These are phyloP conservation scores for Rhododendron simsii DNA, from an alignment of 148 eudicot species.

Conservation along the genomic window DNA sequence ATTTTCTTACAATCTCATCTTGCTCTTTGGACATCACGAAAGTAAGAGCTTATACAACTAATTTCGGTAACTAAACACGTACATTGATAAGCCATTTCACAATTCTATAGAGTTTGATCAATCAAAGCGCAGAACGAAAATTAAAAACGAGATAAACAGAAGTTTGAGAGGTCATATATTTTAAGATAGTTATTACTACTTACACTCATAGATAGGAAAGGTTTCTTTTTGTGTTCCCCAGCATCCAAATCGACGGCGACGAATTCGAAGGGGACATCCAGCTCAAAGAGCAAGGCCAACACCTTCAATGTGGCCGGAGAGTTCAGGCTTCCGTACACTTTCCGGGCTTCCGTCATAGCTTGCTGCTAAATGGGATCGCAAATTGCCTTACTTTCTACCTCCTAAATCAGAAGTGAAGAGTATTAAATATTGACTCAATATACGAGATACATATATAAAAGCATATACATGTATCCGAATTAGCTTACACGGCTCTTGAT, in stretches of 20 bases:
- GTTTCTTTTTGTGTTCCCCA: constrained; percentile 24
- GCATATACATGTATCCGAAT: too few relatives aligned
- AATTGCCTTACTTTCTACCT: background rate
- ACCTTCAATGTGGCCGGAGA: constrained; percentile 30
- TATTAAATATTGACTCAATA: too few relatives aligned
- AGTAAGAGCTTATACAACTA: background rate
- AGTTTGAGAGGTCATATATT: too few relatives aligned
- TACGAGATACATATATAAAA: too few relatives aligned
- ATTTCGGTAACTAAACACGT: background rate
- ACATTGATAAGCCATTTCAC: background rate
- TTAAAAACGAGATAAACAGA: background rate
- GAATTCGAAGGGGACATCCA: constrained; percentile 38
- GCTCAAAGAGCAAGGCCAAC: constrained; percentile 28
- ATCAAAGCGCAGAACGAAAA: background rate
- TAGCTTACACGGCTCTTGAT: too few relatives aligned
- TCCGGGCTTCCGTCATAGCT: constrained; percentile 12
- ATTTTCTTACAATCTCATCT: too few relatives aligned
- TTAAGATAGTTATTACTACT: background rate
- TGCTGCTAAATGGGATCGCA: background rate
- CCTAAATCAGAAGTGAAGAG: too few relatives aligned
- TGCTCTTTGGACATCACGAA: too few relatives aligned
- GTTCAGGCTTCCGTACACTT: constrained; percentile 21
- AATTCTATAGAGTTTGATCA: background rate
- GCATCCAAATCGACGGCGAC: constrained; percentile 26
- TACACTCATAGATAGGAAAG: constrained; percentile 35